Percentiles rank a stretch among this genome's conserved stretches.
These are phyloP conservation scores for Xerocomellus amylosporus DNA, from an alignment of 768 basidiomycete genomes.

Conservation along the genomic window DNA sequence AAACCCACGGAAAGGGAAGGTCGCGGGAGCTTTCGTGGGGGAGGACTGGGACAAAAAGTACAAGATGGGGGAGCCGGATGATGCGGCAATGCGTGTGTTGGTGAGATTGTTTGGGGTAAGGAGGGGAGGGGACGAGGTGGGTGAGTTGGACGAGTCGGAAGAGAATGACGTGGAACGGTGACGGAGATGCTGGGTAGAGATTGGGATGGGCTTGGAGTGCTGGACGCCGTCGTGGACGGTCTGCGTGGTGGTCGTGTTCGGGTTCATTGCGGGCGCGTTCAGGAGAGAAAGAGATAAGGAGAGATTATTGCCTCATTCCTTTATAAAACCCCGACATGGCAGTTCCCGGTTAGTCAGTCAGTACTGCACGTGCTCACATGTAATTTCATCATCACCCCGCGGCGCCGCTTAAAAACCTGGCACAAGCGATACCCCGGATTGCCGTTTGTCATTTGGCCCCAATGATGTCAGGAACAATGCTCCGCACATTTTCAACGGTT, in stretches of 20 bases:
- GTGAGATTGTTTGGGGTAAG: constrained; percentile 47
- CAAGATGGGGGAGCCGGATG: constrained; percentile 68
- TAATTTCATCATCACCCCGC: constrained; percentile 14
- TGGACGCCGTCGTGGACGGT: constrained; percentile 33
- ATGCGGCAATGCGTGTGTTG: constrained; percentile 45
- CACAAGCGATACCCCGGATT: constrained; percentile 14
- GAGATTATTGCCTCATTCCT: background rate
- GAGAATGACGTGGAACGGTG: constrained; percentile 63
- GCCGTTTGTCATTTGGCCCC: background rate
- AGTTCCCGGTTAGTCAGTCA: constrained; percentile 21
- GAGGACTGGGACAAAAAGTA: constrained; percentile 65
- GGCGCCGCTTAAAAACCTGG: constrained; percentile 13
- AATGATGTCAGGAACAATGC: background rate
- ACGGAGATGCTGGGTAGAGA: constrained; percentile 44
- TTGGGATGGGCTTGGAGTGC: constrained; percentile 67
- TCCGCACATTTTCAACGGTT: background rate
- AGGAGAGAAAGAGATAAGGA: constrained; percentile 2
- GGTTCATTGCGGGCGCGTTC: constrained; percentile 16
- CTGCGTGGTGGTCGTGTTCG: background rate
- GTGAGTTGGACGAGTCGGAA: constrained; percentile 54
- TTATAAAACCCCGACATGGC: constrained; percentile 31
- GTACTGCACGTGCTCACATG: constrained; percentile 14
- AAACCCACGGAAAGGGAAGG: constrained; percentile 59
- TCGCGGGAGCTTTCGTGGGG: constrained; percentile 49
- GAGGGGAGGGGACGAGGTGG: constrained; percentile 51